Evolutionary conservation across 306 rosid genomes (phyloP).

Genomic region (Prunus armeniaca): DNA sequence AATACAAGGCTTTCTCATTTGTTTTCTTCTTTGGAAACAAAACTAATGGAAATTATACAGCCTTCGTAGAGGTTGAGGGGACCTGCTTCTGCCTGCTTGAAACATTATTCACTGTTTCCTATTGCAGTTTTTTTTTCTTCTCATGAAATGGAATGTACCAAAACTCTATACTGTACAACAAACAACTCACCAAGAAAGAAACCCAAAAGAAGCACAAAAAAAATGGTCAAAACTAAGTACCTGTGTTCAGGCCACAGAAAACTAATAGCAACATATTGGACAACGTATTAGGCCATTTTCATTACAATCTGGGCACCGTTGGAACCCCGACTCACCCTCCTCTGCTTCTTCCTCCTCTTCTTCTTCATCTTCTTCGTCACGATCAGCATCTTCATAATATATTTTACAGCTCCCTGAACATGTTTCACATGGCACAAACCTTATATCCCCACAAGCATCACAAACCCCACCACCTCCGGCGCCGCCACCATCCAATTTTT

Average conservation of each 20-base stretch:
- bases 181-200: slow-evolving; percentile 22
- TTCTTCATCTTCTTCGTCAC: slow-evolving; percentile 31
- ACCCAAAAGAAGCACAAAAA: slow-evolving; percentile 32
- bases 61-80: slow-evolving; percentile 23
- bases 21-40: slow-evolving; percentile 9
- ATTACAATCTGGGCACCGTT: slow-evolving; percentile 80
- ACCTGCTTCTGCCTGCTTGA: slow-evolving; percentile 16
- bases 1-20: slow-evolving; percentile 25
- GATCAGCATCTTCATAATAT: slow-evolving; percentile 47
- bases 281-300: slow-evolving; percentile 89
- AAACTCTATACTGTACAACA: slow-evolving; percentile 56
- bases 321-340: slow-evolving; percentile 53
- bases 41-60: slow-evolving; percentile 25
- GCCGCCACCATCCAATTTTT: slow-evolving; percentile 34
- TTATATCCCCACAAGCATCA: slow-evolving; percentile 82
- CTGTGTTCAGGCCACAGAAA: slow-evolving; percentile 27
- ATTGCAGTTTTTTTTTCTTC: slow-evolving; percentile 16
- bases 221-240: slow-evolving; percentile 29
- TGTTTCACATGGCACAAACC: slow-evolving; percentile 89
- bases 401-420: slow-evolving; percentile 96
- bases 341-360: slow-evolving; percentile 25
- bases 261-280: slow-evolving; percentile 61
- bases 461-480: slow-evolving; percentile 44
- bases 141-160: slow-evolving; percentile 13
- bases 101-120: slow-evolving; percentile 27